Evolutionary conservation across 495 filamentous ascomycete species (phyloP), one percentile per base, ranked within the genome.

Genomic region (Chlorociboria aeruginascens): DNA sequence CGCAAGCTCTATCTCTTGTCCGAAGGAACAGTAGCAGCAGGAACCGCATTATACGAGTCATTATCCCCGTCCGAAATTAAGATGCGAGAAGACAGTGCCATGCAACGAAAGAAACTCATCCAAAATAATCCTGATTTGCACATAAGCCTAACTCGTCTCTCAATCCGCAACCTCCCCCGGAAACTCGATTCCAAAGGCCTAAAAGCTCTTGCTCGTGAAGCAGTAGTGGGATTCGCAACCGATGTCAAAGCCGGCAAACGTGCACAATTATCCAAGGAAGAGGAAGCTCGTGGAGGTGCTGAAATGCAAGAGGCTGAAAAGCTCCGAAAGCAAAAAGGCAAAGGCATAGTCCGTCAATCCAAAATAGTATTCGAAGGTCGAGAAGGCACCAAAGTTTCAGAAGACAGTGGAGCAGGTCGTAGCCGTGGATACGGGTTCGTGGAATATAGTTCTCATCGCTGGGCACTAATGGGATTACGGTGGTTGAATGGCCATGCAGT

Each of bases 371-470:
- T 89, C 59, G 92, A 99, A 67, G 82, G 82, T 11, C 72, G 70
- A 14, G 78, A 89, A 55, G 89, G 89, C 14, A 74, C 74, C 49
- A 96, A 95, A 68, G 76, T 94, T 8, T 61, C 70, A 3, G 86
- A 94, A 62, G 66, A 72, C 38, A 73, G 63, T 48, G 83, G 59
- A 13, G 86, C 78, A 16, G 88, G 92, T 33, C 74, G 88, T 59
- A 87, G 82, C 53, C 71, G 89, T 58, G 93, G 92, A 17, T 99
- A 99, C 62, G 92, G 93, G 9, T 99, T 99, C 65, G 84, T 99
- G 48, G 92, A 99, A 64, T 99, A 96, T 67, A 85, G 78, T 49
- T 89, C 85, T 30, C 92, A 99, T 56, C 82, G 92, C 29, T 86
- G 83, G 69, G 93, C 93, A 28, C 69, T 99, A 25, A 97, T 97